Evolutionary conservation across 2,329 filamentous ascomycete genomes (phyloP), one percentile per base, ranked within the genome.

Genomic region (Emmonsiellopsis sp.): DNA sequence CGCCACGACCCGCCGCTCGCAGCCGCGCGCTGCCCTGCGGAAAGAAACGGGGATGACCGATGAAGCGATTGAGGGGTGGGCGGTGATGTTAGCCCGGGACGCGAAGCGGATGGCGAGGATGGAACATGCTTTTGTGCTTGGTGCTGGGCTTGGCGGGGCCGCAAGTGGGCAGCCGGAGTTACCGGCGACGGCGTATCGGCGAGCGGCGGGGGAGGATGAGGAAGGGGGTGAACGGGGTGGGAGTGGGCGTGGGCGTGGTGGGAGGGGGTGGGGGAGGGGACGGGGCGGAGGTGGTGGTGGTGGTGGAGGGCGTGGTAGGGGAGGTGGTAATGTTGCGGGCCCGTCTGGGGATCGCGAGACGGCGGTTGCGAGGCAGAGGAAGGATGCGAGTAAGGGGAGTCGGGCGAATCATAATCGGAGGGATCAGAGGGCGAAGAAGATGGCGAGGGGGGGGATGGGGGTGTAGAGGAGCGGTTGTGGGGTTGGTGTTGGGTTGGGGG

Each of bases 21-120:
- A 78, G 20, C 73, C 79, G 1, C 79, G 93, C 40, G 70, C 69
- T 6, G 79, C 79, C 35, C 67, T 98, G 48, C 86, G 84, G 60
- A 78, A 79, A 20, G 84, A 90, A 55, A 95, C 89, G 0, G 85
- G 85, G 3, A 89, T 96, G 89, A 90, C 89, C 0, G 91, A 97
- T 61, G 92, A 97, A 70, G 84, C 86, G 2, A 86, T 98, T 35
- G 93, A 97, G 70, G 93, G 93, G 5, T 98, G 92, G 91, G 89
- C 81, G 0, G 74, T 95, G 48, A 95, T 97, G 88, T 71, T 96
- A 7, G 73, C 76, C 10, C 80, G 91, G 34, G 86, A 92, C 61
- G 79, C 87, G 1, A 80, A 81, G 62, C 79, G 85, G 55, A 74
- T 85, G 66, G 80, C 81, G 54, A 78, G 80, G 53, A 71, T 97